A percentile compares a stretch with the other conserved stretches of the same genome.
Evolutionary conservation across 2,329 filamentous ascomycete species (phyloP).

Genomic region (Penicillium italicum): DNA sequence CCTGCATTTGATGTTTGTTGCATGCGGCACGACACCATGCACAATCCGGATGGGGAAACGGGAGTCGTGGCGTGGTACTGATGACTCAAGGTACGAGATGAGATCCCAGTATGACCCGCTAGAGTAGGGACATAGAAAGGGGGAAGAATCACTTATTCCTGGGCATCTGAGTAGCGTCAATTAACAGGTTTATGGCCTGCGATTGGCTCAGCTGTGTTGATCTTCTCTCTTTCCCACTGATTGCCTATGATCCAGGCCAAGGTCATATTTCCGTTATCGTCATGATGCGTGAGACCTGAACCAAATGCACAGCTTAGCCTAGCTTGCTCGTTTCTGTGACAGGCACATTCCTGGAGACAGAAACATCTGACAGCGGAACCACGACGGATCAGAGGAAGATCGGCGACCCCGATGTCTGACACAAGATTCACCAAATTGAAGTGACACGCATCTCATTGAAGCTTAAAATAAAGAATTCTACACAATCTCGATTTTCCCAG

Average conservation of each 20-base stretch:
- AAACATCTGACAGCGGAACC: conserved; percentile 11
- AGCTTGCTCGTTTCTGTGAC: conserved; percentile 11
- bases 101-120: conserved; percentile 3
- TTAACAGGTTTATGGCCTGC: background rate
- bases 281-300: background rate
- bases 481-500: background rate
- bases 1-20: background rate
- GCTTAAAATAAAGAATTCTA: background rate
- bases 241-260: background rate
- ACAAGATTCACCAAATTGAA: conserved; percentile 1
- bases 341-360: conserved; percentile 16
- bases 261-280: conserved; percentile 5
- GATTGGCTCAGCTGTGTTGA: conserved; percentile 2
- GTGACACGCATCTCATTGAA: background rate
- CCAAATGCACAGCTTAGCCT: background rate
- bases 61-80: conserved; percentile 7
- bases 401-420: conserved; percentile 5
- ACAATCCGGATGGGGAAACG: conserved; percentile 20
- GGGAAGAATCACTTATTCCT: background rate
- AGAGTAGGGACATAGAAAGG: background rate
- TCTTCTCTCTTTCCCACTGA: conserved; percentile 7
- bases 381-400: conserved; percentile 21
- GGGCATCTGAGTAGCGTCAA: background rate
- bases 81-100: background rate
- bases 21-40: conserved; percentile 14